Base-by-base conservation (phyloP, 2,329 filamentous ascomycete species). In the Tricladium varicosporioides region DNA sequence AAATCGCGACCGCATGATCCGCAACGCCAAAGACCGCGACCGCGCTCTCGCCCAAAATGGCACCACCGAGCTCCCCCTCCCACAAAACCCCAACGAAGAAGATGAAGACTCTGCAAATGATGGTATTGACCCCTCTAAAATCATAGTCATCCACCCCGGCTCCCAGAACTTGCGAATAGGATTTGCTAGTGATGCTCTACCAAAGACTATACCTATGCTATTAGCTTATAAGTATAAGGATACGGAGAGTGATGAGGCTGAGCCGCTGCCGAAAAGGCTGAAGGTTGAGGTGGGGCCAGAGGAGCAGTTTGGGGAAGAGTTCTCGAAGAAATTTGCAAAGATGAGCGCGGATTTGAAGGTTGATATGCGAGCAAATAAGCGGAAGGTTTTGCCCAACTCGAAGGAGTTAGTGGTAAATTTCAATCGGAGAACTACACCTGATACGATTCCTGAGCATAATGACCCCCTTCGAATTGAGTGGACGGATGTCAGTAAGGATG, bases 131-230 rank as follows among this genome's bases (percentile, higher is more conserved):
- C 88, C 92, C 5, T 93, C 92, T 9, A 96, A 93, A 72, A 88
- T 96, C 59, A 93, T 99, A 69, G 89, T 97, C 59, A 91, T 99
- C 66, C 94, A 99, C 70, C 86, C 93, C 1, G 94, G 94, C 31
- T 97, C 93, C 70, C 93, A 97, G 73, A 97, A 97, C 63, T 76
- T 99, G 61, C 86, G 94, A 48, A 92, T 99, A 66, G 94, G 94
- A 0, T 85, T 97, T 59, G 92, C 93, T n/a, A 96, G 90, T 67
- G 94, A 99, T 74, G 93, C 92, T 5, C 77, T 99, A 5, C 94
- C 94, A 5, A 96, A 94, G 75, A 95, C 92, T 1, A 84, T 97
- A 43, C 93, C 94, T 5, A 97, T 96, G 89, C 87, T 91, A 1
- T 87, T 97, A 61, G 94, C 93, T 18, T 86, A 88, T 33, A 90